phyloP scores from a whole-genome alignment of 139 green algal genomes.

The Coelastrella sp. region DNA sequence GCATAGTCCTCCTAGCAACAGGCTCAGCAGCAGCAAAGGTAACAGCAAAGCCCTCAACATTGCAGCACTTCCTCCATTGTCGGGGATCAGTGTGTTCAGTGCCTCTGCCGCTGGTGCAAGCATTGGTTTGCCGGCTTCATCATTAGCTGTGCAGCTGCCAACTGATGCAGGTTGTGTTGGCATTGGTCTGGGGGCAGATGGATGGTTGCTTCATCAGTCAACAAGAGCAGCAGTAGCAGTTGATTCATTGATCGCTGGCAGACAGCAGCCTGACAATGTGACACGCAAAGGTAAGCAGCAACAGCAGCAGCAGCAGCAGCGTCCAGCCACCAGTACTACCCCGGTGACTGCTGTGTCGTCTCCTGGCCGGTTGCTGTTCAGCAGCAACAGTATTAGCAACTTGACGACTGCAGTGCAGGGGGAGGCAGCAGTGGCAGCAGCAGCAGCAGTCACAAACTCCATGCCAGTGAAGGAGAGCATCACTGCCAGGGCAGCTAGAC shows the following conservation, averaged over 20 bases:
- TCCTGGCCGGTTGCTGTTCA: no score
- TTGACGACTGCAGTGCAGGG: not conserved
- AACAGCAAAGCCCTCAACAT: no score
- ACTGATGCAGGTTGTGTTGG: not conserved
- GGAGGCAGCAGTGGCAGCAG: not conserved
- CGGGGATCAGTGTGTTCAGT: not conserved
- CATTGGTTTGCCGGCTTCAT: not conserved
- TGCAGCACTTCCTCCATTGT: no score
- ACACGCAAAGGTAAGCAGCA: no score
- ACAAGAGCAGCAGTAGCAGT: not conserved
- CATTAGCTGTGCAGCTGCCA: not conserved
- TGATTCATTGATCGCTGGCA: not conserved
- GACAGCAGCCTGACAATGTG: no score
- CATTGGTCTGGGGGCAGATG: not conserved
- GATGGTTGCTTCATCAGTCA: not conserved
- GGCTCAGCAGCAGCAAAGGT: no score
- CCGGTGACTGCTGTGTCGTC: no score
- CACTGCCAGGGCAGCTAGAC: not conserved
- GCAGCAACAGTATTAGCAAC: constrained; percentile 18
- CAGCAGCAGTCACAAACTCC: not conserved
- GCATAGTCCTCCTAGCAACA: no score
- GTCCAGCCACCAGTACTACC: no score
- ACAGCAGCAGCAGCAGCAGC: no score
- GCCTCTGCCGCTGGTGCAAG: not conserved
- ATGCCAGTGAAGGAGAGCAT: not conserved